These are phyloP conservation scores for Saccharomycopsis microspora DNA, from an alignment of 805 yeast species.

Conservation along the genomic window DNA sequence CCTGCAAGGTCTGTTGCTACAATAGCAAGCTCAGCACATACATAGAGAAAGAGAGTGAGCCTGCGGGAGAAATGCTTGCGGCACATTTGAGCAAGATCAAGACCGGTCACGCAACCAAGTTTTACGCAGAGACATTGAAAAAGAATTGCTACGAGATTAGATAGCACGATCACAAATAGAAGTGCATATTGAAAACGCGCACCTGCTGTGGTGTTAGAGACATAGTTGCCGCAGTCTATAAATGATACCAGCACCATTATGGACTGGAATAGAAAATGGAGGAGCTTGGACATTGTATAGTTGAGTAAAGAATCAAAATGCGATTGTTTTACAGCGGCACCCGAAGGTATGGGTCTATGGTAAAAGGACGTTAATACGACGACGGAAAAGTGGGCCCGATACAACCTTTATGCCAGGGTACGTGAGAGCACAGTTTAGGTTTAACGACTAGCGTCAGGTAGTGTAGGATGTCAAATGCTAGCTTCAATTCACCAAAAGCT, in stretches of 20 bases:
- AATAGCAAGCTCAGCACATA: conserved; percentile 80
- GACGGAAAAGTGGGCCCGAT: no score
- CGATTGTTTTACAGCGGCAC: no score
- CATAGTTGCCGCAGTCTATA: conserved; percentile 90
- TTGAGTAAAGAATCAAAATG: no score
- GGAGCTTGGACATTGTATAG: conserved; percentile 23
- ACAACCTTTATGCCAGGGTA: no score
- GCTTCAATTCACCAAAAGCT: no score
- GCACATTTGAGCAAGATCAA: conserved; percentile 81
- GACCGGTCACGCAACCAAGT: conserved; percentile 81
- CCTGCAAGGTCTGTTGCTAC: conserved; percentile 91
- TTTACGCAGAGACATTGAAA: conserved; percentile 77
- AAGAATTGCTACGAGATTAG: conserved; percentile 78
- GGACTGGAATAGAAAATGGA: conserved; percentile 77
- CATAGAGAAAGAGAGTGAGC: conserved; percentile 52
- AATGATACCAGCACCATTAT: conserved; percentile 82
- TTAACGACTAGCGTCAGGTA: no score
- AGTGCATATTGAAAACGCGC: conserved; percentile 67
- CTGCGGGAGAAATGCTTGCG: conserved; percentile 55
- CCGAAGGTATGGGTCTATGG: no score
- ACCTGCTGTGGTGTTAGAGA: conserved; percentile 84
- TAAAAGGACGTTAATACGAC: no score
- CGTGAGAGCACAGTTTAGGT: no score
- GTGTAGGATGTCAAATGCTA: no score
- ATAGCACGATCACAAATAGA: conserved; percentile 54